Base-by-base conservation (phyloP, 2,329 filamentous ascomycete species). In the Piedraia hortae region DNA sequence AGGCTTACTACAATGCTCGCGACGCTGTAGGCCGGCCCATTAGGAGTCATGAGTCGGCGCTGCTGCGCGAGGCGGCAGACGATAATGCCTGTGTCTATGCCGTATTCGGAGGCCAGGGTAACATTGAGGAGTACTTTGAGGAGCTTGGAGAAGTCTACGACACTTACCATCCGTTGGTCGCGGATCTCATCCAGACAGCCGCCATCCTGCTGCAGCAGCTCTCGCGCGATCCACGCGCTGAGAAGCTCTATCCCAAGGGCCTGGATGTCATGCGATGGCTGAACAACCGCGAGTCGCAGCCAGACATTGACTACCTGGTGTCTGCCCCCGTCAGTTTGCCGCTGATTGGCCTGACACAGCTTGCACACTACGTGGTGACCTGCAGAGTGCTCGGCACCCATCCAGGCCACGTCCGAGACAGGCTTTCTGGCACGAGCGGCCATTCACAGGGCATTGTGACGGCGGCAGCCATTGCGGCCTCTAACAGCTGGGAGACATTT, bases 51-150 rank as follows among this genome's bases (percentile, higher is more conserved):
- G 74, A 90, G 43, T 93, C 88, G 18, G 88, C 85, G 16, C 60
- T 97, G 20, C 63, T 91, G 41, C 64, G 85, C 34, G 82, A 85
- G 22, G 77, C 77, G 6, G 67, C 72, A 20, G 80, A 91, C 30
- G 69, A 64, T 29, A 66, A 68, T 25, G 80, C 80, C 24, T 69
- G 64, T 36, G 62, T 97, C 28, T 97, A 90, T 53, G 80, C 69
- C 32, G 78, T 97, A 29, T 90, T 93, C 34, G 85, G 85, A 28
- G 85, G 85, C 4, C 85, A 97, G 46, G 85, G 85, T 36, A 97
- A 97, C 48, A 93, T 97, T 31, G 82, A 97, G 49, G 88, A 97
- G 51, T 97, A 97, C 51, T 97, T 97, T 39, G 82, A 97, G 35
- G 85, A 97, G 53, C 62, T 97, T 30, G 68, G 85, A 25, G 72